A percentile compares a stretch with the other conserved stretches of the same genome.
phyloP scores from a whole-genome alignment of 768 basidiomycete species.

The Mycena vulgaris region DNA sequence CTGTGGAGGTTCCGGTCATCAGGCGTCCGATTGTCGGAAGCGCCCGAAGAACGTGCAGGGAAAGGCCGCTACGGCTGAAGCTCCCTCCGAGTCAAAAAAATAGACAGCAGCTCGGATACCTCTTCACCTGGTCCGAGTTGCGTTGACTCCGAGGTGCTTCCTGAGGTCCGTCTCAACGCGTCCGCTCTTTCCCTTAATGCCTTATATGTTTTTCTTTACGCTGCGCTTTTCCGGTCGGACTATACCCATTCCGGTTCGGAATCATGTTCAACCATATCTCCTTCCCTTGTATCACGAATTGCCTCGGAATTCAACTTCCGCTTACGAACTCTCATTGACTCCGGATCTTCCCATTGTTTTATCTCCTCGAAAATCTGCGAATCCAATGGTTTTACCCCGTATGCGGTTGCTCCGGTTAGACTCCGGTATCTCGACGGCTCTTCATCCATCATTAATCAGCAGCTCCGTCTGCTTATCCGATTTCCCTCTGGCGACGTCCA shows the following conservation, averaged over 20 bases:
- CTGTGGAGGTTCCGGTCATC: slow-evolving; percentile 51
- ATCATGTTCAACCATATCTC: background rate
- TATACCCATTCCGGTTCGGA: too few species aligned
- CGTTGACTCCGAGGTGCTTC: slow-evolving; percentile 17
- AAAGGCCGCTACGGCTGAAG: background rate
- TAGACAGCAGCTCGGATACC: slow-evolving; percentile 14
- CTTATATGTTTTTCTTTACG: background rate
- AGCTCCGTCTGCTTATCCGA: background rate
- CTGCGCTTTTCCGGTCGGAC: background rate
- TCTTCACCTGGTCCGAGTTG: slow-evolving; percentile 15
- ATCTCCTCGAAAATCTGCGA: background rate
- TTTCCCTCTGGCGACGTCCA: slow-evolving; percentile 22
- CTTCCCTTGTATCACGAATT: too few species aligned
- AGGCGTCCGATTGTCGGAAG: slow-evolving; percentile 43
- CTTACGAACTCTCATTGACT: slow-evolving; percentile 5
- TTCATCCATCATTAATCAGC: slow-evolving; percentile 1
- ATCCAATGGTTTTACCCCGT: background rate
- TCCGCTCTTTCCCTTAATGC: slow-evolving; percentile 24
- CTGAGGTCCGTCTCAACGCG: slow-evolving; percentile 28
- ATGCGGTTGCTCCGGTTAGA: background rate
- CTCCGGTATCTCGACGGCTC: slow-evolving; percentile 24
- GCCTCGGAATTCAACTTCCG: background rate
- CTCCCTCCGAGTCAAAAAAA: slow-evolving; percentile 14
- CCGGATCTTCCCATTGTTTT: too few species aligned
- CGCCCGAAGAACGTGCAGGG: background rate